phyloP scores from a whole-genome alignment of 2,329 filamentous ascomycete genomes.

The Aspergillus neotritici region DNA sequence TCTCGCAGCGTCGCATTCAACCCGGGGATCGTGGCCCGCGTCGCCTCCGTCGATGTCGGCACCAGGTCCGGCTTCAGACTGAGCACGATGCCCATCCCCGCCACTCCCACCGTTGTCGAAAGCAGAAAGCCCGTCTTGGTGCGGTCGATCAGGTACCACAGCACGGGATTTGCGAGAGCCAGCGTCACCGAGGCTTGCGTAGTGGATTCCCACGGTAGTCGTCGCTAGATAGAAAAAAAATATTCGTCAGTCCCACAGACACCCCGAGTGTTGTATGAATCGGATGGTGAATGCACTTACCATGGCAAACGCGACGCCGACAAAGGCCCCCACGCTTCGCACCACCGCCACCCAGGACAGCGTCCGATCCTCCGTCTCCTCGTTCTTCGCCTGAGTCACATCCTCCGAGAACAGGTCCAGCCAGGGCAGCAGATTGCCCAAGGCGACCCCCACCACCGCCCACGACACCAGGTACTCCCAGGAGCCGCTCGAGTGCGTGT shows the following conservation, averaged over 20 bases:
- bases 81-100: conserved; percentile 68
- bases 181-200: conserved; percentile 89
- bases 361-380: conserved; percentile 26
- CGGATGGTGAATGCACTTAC: conserved; percentile 48
- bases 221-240: conserved; percentile 54
- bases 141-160: conserved; percentile 96
- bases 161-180: conserved; percentile 80
- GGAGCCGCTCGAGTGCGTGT: conserved; percentile 46
- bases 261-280: background rate
- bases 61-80: conserved; percentile 72
- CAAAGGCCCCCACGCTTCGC: conserved; percentile 63
- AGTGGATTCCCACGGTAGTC: conserved; percentile 87
- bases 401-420: conserved; percentile 71
- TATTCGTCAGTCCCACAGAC: conserved; percentile 10
- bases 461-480: conserved; percentile 72
- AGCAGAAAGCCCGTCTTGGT: conserved; percentile 78
- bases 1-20: conserved; percentile 28
- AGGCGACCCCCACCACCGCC: conserved; percentile 69
- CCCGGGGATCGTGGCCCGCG: conserved; percentile 22
- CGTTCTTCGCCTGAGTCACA: conserved; percentile 33
- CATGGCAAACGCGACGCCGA: conserved; percentile 73
- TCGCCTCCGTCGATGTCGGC: conserved; percentile 55
- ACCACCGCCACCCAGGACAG: conserved; percentile 64
- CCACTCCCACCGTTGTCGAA: conserved; percentile 65
- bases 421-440: conserved; percentile 78